Evolutionary conservation across 2,329 filamentous ascomycete species (phyloP).

Genomic region (Bimuria novae-zelandiae): DNA sequence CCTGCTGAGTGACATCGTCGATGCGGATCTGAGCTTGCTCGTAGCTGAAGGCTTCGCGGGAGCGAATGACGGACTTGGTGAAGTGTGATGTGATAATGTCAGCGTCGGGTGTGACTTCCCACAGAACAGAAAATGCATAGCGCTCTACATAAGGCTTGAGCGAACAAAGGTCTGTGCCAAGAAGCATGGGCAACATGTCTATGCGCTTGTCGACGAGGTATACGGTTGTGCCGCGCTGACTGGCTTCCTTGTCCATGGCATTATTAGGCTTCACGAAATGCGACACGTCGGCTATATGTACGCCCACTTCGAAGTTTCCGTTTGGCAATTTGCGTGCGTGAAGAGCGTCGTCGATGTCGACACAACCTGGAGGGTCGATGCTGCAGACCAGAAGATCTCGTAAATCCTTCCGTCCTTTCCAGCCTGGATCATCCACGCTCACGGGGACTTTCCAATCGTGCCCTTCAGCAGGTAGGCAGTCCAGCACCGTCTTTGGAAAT

Average conservation of each 20-base stretch:
- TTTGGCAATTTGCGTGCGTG: slow-evolving; percentile 85
- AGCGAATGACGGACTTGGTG: slow-evolving; percentile 97
- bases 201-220: slow-evolving; percentile 99
- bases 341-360: slow-evolving; percentile 97
- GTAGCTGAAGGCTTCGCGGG: slow-evolving; percentile 95
- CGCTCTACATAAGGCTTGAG: slow-evolving; percentile 96
- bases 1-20: slow-evolving; percentile 83
- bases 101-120: slow-evolving; percentile 86
- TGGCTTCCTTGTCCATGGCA: slow-evolving; percentile 95
- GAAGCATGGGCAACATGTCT: slow-evolving; percentile 96
- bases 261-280: slow-evolving; percentile 98
- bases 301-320: slow-evolving; percentile 93
- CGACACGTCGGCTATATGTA: slow-evolving; percentile 99
- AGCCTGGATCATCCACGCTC: slow-evolving; percentile 80
- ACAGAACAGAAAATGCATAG: slow-evolving; percentile 57
- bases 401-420: slow-evolving; percentile 83
- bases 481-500: slow-evolving; percentile 92
- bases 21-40: slow-evolving; percentile 94
- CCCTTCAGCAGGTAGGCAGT: slow-evolving; percentile 88
- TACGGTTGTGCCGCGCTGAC: slow-evolving; percentile 91
- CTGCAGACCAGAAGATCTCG: slow-evolving; percentile 89
- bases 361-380: slow-evolving; percentile 93
- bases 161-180: slow-evolving; percentile 95
- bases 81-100: slow-evolving; percentile 86
- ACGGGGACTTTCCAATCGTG: slow-evolving; percentile 91